A percentile compares a stretch with the other conserved stretches of the same genome.
Conservation (phyloP, 2,329 filamentous ascomycete species). For the Phialocephala subalpina region DNA sequence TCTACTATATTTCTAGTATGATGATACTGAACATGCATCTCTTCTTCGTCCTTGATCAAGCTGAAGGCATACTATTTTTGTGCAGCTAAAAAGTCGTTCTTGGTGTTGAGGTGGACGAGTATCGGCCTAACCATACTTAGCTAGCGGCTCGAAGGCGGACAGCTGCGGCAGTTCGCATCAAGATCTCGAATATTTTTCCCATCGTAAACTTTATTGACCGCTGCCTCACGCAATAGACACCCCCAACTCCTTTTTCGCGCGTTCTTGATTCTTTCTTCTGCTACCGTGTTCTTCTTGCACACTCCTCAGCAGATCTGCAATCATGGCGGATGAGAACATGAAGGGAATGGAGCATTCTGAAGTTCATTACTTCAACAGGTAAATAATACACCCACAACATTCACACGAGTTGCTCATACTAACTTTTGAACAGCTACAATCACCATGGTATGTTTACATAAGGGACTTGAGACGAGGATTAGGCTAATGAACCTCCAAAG, state of each 20-base stretch:
- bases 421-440: slow-evolving; percentile 76
- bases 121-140: neutral
- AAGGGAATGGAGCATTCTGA: slow-evolving; percentile 66
- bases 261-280: slow-evolving; percentile 16
- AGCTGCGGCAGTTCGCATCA: neutral
- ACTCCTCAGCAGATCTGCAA: slow-evolving; percentile 27
- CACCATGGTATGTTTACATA: slow-evolving; percentile 80
- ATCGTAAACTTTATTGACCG: slow-evolving; percentile 12
- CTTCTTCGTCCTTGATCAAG: too few relatives aligned
- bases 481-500: slow-evolving; percentile 55
- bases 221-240: slow-evolving; percentile 22
- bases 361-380: slow-evolving; percentile 99
- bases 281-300: slow-evolving; percentile 11
- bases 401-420: slow-evolving; percentile 25
- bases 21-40: too few relatives aligned
- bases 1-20: neutral
- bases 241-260: slow-evolving; percentile 6
- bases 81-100: too few relatives aligned
- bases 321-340: slow-evolving; percentile 61
- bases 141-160: slow-evolving; percentile 1
- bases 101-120: too few relatives aligned
- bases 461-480: slow-evolving; percentile 25
- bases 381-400: slow-evolving; percentile 35
- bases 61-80: neutral
- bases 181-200: neutral